Percentiles rank a stretch among this genome's conserved stretches.
These are phyloP conservation scores for Geosmithia putterillii DNA, from an alignment of 2,329 filamentous ascomycete species.

Conservation along the genomic window DNA sequence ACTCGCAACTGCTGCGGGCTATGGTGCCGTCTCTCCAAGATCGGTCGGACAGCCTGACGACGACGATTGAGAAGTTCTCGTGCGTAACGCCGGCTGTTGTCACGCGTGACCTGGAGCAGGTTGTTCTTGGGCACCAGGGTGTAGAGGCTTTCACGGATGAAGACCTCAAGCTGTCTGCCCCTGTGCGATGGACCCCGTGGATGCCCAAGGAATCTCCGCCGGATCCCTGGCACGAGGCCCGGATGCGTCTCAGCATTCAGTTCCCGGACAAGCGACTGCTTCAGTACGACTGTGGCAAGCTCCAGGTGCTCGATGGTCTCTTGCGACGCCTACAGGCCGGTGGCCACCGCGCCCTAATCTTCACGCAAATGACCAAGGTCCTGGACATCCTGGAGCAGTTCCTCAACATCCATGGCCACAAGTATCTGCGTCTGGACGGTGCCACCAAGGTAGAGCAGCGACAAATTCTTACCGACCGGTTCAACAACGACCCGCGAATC, in stretches of 20 bases:
- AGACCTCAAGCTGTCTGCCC: constrained; percentile 45
- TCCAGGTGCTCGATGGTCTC: constrained; percentile 78
- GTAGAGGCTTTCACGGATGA: constrained; percentile 43
- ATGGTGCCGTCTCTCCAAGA: constrained; percentile 66
- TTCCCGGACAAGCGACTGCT: constrained; percentile 94
- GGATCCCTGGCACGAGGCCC: constrained; percentile 88
- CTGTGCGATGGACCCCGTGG: constrained; percentile 41
- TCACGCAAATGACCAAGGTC: constrained; percentile 99
- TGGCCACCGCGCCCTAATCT: constrained; percentile 89
- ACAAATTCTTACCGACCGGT: constrained; percentile 88
- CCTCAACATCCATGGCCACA: constrained; percentile 93
- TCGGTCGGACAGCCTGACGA: constrained; percentile 60
- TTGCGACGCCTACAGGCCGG: constrained; percentile 78
- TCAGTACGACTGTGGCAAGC: constrained; percentile 94
- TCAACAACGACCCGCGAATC: constrained; percentile 90
- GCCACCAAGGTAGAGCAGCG: constrained; percentile 91
- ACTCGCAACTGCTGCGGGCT: constrained; percentile 48
- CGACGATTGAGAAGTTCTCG: constrained; percentile 73
- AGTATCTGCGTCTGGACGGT: constrained; percentile 93
- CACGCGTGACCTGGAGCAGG: constrained; percentile 60
- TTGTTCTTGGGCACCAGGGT: constrained; percentile 51
- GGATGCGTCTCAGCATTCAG: constrained; percentile 85
- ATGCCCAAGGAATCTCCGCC: constrained; percentile 41
- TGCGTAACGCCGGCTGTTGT: constrained; percentile 87
- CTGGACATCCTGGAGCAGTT: constrained; percentile 96